Evolutionary conservation across 1,284 basidiomycete genomes (phyloP).

Genomic region (Tranzscheliella williamsii): DNA sequence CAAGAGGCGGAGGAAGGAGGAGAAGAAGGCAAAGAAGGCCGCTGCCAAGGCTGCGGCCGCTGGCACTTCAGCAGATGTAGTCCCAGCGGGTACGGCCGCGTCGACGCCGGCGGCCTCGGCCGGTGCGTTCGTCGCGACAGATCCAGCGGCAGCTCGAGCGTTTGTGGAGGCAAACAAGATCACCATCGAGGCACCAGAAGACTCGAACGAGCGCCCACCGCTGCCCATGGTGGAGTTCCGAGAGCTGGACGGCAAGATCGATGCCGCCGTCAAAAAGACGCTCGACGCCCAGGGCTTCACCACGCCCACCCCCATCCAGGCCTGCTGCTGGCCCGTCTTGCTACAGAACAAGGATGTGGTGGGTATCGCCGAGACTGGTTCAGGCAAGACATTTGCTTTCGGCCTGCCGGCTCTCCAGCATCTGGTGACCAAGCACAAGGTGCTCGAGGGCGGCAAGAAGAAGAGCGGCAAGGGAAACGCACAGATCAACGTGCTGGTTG

Average conservation of each 20-base stretch:
- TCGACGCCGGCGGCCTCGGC: conserved; percentile 35
- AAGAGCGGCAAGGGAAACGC: conserved; percentile 45
- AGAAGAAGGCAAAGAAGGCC: conserved; percentile 43
- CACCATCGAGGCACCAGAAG: conserved; percentile 58
- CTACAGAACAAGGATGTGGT: conserved; percentile 83
- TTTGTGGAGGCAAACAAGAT: conserved; percentile 56
- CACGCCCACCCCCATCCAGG: conserved; percentile 92
- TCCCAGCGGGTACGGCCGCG: conserved; percentile 12
- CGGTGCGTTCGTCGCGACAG: conserved; percentile 53
- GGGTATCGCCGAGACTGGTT: conserved; percentile 91
- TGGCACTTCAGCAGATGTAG: not conserved
- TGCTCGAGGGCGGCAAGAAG: conserved; percentile 41
- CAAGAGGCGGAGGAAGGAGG: conserved; percentile 60
- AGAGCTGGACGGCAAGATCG: conserved; percentile 71
- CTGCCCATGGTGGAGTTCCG: conserved; percentile 74
- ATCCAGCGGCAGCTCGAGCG: conserved; percentile 46
- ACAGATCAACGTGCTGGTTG: conserved; percentile 76
- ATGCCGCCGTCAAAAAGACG: conserved; percentile 65
- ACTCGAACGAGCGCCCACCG: conserved; percentile 63
- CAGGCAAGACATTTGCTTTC: conserved; percentile 93
- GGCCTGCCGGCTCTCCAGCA: conserved; percentile 83
- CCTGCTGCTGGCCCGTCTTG: conserved; percentile 90
- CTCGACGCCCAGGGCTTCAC: conserved; percentile 73
- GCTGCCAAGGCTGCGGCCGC: conserved; percentile 17
- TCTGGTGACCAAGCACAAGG: conserved; percentile 65